Evolutionary conservation across 2,329 filamentous ascomycete genomes (phyloP).

Genomic region (Sarocladium brachiariae): DNA sequence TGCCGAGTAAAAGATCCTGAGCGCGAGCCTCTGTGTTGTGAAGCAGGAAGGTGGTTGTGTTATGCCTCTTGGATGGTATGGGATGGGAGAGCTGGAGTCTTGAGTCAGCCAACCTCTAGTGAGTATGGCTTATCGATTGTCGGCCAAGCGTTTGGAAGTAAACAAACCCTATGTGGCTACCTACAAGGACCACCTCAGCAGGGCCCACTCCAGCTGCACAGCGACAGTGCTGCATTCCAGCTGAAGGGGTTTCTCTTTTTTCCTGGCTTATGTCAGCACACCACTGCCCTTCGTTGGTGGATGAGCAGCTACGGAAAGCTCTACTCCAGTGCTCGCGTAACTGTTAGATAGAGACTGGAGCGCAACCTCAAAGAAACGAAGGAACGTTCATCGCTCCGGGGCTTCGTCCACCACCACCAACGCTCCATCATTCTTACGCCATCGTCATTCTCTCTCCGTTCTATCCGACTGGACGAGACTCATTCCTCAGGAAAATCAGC

Average conservation of each 20-base stretch:
- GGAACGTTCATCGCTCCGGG: not conserved
- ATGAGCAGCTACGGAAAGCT: not conserved
- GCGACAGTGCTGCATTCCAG: conserved; percentile 8
- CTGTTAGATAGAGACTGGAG: not conserved
- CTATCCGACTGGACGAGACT: too few species aligned
- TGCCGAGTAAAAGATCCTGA: not conserved
- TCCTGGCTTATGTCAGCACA: conserved; percentile 2
- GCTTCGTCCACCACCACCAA: not conserved
- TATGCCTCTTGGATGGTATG: not conserved
- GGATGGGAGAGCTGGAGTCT: not conserved
- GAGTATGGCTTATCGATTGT: conserved; percentile 6
- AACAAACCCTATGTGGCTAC: conserved; percentile 6
- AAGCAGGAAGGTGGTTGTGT: not conserved
- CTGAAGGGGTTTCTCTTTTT: too few species aligned
- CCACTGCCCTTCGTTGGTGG: not conserved
- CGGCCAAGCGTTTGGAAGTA: conserved; percentile 1
- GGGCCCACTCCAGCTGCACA: conserved; percentile 3
- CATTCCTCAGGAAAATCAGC: too few species aligned
- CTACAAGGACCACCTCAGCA: too few species aligned
- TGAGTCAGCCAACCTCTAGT: not conserved
- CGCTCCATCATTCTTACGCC: too few species aligned
- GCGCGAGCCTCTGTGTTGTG: not conserved
- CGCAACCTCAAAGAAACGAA: conserved; percentile 14
- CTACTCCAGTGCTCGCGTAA: not conserved
- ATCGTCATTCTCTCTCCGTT: too few species aligned